These are phyloP conservation scores for Bruguiera hainesii DNA, from an alignment of 441 rosid genomes.

Conservation along the genomic window DNA sequence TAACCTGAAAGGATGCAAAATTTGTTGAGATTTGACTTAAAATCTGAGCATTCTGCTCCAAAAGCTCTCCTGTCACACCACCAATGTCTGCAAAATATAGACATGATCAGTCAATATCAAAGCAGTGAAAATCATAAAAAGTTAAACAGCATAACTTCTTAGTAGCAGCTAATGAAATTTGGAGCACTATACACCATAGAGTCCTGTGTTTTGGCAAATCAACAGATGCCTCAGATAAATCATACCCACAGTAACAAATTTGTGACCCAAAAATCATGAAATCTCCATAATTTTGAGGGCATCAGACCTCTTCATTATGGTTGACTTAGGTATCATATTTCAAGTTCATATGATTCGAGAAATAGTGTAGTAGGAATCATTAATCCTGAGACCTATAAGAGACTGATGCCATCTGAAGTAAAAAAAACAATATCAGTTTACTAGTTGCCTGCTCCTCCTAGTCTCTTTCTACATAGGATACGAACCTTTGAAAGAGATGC, in stretches of 20 bases:
- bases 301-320: neutral
- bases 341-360: neutral
- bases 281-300: neutral
- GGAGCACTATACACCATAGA: neutral
- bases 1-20: constrained; percentile 75
- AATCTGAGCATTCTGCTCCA: constrained; percentile 79
- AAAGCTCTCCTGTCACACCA: constrained; percentile 76
- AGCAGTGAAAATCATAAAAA: constrained; percentile 1
- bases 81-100: constrained; percentile 58
- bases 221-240: neutral
- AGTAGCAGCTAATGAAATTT: neutral
- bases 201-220: neutral
- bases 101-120: constrained; percentile 14
- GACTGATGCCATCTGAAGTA: neutral
- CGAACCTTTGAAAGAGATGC: constrained; percentile 69
- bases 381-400: constrained; percentile 1
- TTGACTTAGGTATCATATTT: neutral
- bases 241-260: neutral
- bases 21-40: constrained; percentile 72
- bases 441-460: neutral
- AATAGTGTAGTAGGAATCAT: too few species aligned
- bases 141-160: constrained; percentile 5
- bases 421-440: constrained; percentile 4
- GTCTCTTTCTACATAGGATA: constrained; percentile 7
- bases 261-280: neutral